Base-by-base conservation (phyloP, 2,329 filamentous ascomycete genomes). In the Zymoseptoria tritici region DNA sequence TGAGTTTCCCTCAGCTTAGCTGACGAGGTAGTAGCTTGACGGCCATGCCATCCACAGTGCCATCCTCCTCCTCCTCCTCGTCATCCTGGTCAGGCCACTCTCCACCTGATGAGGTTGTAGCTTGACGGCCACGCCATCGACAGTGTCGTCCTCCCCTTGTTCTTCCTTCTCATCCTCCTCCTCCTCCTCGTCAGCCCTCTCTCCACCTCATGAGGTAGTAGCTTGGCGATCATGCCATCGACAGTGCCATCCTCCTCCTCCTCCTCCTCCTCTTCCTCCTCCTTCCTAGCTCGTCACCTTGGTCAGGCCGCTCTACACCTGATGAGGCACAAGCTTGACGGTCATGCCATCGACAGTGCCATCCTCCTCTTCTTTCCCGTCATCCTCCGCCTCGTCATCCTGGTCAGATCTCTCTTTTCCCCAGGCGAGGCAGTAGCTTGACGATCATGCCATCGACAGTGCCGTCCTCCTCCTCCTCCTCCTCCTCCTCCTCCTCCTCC, bases 1-100 rank as follows among this genome's bases (percentile, higher is more conserved):
- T 8, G 4, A 29, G 26, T 9, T 29, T 29, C 7, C 26, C 26
- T 29, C 26, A 29, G 26, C 96, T 90, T 11, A 97, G 85, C 75
- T 99, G 94, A 76, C 99, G 94, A 4, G 92, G 93, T 0, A 99
- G 81, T 2, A 99, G 81, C 69, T 89, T 92, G 61, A 97, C 90
- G 58, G 87, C 89, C 31, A 11, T 4, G 9, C 31, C 13, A 36
- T 36, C 31, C 6, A 36, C 31, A 4, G 76, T 4, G 77, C 76
- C 74, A 26, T 79, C 79, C 2, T 79, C 78, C 6, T 80, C 78
- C 1, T 77, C 77, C 3, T 78, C 76, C 1, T 77, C 21, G 2
- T 22, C 21, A 2, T 4, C 21, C 4, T 22, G 21, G 21, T 4
- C 21, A 22, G 21, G 21, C 21, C 21, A 2, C 4, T 22, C 21